phyloP scores from a whole-genome alignment of 2,329 filamentous ascomycete genomes.

The Neofusicoccum cordaticola region DNA sequence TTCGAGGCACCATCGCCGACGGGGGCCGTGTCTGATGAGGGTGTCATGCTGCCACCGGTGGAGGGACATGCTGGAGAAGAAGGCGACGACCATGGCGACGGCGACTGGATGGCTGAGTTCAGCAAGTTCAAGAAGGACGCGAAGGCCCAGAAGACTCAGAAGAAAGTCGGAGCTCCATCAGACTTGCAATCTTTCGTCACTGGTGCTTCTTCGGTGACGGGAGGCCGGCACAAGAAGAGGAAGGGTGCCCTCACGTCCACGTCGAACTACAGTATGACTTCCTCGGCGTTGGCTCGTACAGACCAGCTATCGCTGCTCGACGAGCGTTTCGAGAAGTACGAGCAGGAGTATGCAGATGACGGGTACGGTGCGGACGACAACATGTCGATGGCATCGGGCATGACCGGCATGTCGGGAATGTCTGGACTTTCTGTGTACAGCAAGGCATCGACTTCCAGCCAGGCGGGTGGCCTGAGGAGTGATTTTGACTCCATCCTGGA shows the following conservation, averaged over 20 bases:
- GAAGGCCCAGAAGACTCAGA: conserved; percentile 44
- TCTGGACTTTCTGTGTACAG: conserved; percentile 35
- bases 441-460: conserved; percentile 31
- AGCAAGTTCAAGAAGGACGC: conserved; percentile 86
- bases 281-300: conserved; percentile 80
- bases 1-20: conserved; percentile 29
- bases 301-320: conserved; percentile 84
- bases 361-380: conserved; percentile 44
- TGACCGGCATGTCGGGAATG: conserved; percentile 51
- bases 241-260: conserved; percentile 89
- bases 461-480: conserved; percentile 57
- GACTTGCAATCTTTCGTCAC: conserved; percentile 71
- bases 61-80: conserved; percentile 29
- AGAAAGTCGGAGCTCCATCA: conserved; percentile 48
- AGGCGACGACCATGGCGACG: conserved; percentile 51
- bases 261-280: conserved; percentile 88
- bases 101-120: conserved; percentile 89
- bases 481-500: conserved; percentile 93
- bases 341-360: conserved; percentile 72
- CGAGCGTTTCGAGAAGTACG: conserved; percentile 84
- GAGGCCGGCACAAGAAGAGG: conserved; percentile 85
- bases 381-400: conserved; percentile 46
- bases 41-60: conserved; percentile 28
- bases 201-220: conserved; percentile 66
- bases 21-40: conserved; percentile 36